Base-by-base conservation (phyloP, 805 yeast genomes). In the Lipomyces lipofer region DNA sequence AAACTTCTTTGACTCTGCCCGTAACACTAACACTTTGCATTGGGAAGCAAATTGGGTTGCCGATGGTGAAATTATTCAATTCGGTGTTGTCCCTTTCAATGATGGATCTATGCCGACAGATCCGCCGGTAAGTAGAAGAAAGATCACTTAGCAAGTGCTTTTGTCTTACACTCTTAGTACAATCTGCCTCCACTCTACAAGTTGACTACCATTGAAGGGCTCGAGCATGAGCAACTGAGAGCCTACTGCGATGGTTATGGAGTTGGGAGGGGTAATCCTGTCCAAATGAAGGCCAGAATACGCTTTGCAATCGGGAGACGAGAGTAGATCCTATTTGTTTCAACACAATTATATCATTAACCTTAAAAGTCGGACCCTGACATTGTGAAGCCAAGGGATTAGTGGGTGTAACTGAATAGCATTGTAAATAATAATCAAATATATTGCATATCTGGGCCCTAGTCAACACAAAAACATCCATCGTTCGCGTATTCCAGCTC, bases 161-260 rank as follows among this genome's bases (percentile, higher is more conserved):
- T 35, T 35, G 39, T 19, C 39, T 35, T 35, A 35, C 22, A 15
- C 19, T 35, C 19, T 35, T 35, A 35, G 39, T 17, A 9, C 39
- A 35, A 35, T 35, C 39, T 35, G 39, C 39, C 39, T 17, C 39
- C 39, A 17, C 39, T 35, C 39, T 35, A 35, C 39, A 35, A 19
- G 3, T 35, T 35, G 39, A 22, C 39, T 35, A 22, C 39, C 39
- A 35, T 35, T 35, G 39, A 35, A 35, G 39, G 24, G 21, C 39
- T 35, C 39, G 19, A 35, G 12, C 19, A 17, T 22, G 39, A 35
- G 15, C 39, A 35, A 22, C 39, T 35, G 39, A n/a, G 39, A 35
- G 39, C 39, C 15, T 35, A 35, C 19, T 35, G 39, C 39, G 39
- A 19, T 35, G 39, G 39, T 35, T 35, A 35, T 35, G 39, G 8